Percentiles rank a stretch among this genome's conserved stretches.
These are phyloP conservation scores for Astragalus membranaceus DNA, from an alignment of 306 rosid species.

Conservation along the genomic window DNA sequence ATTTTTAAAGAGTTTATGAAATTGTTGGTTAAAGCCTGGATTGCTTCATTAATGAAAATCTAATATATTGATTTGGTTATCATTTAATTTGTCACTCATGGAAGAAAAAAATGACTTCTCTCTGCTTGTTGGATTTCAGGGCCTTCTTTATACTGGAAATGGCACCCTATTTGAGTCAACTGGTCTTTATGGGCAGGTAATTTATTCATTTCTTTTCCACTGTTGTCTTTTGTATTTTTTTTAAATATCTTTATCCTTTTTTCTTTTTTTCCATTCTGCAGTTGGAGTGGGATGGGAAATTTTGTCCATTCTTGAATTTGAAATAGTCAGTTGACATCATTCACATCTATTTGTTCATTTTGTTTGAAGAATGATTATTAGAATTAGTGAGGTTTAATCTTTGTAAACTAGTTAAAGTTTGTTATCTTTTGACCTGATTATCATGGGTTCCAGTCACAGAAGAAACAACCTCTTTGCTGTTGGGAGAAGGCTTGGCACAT, in stretches of 20 bases:
- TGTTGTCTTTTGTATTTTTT: not conserved
- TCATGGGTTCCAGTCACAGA: not conserved
- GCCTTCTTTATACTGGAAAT: slow-evolving; percentile 74
- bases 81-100: not conserved
- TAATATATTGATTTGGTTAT: not conserved
- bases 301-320: no score
- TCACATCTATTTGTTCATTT: no score
- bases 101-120: slow-evolving; percentile 6
- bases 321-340: no score
- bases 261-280: no score
- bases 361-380: no score
- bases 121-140: slow-evolving; percentile 46
- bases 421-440: not conserved
- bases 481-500: not conserved
- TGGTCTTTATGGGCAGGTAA: slow-evolving; percentile 66
- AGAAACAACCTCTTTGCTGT: not conserved
- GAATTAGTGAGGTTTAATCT: not conserved
- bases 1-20: not conserved
- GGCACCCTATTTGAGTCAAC: slow-evolving; percentile 80
- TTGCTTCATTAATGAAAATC: not conserved
- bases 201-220: not conserved
- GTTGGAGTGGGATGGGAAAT: no score
- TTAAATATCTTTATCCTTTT: no score
- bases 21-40: not conserved
- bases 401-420: not conserved